Evolutionary conservation across 495 filamentous ascomycete species (phyloP).

Genomic region (Hypoxylon subgilvum): DNA sequence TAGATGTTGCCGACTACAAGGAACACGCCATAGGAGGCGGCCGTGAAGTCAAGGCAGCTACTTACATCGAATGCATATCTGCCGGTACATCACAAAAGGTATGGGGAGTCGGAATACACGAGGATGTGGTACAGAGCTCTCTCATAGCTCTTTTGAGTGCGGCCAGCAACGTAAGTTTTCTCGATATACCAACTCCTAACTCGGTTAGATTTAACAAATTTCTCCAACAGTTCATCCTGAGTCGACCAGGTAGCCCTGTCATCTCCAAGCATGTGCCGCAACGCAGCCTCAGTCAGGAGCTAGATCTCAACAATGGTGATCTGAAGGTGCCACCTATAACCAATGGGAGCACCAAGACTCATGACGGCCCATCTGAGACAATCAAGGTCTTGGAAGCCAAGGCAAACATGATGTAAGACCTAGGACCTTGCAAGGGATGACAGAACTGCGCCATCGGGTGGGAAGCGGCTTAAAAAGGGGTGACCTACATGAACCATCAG

Average conservation of each 20-base stretch:
- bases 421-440: constrained; percentile 21
- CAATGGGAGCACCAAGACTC: constrained; percentile 39
- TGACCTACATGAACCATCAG: constrained; percentile 10
- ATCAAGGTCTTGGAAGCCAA: constrained; percentile 53
- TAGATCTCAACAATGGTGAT: constrained; percentile 42
- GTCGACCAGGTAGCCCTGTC: constrained; percentile 61
- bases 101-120: constrained; percentile 96
- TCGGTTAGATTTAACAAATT: constrained; percentile 13
- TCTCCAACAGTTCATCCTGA: constrained; percentile 61
- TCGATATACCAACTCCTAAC: background rate
- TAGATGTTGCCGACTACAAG: constrained; percentile 94
- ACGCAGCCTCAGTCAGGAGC: constrained; percentile 43
- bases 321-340: constrained; percentile 23
- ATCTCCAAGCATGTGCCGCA: constrained; percentile 51
- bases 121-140: constrained; percentile 91
- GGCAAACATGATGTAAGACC: constrained; percentile 49
- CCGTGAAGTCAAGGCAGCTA: constrained; percentile 83
- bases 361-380: constrained; percentile 38
- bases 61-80: constrained; percentile 89
- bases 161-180: constrained; percentile 78
- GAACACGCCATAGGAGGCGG: constrained; percentile 89
- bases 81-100: constrained; percentile 72
- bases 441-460: background rate
- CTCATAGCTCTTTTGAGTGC: constrained; percentile 88
- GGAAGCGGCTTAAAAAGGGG: constrained; percentile 1